Conservation (phyloP, 768 basidiomycete species). For the Zangia roseola region DNA sequence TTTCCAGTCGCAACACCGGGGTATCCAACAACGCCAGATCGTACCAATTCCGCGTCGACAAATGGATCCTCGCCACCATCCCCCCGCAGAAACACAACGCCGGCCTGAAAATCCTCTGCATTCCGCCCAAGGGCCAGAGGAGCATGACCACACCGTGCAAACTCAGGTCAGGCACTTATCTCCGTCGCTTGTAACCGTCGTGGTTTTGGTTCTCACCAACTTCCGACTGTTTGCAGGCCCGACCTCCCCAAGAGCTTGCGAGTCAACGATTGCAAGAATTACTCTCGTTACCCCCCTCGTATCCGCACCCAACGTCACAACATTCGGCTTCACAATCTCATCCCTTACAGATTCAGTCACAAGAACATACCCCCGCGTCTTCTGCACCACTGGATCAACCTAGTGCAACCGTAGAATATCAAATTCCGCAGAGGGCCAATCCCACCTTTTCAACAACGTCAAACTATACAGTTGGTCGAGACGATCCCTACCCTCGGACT, state of each 20-base stretch:
- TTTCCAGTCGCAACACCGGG: neutral
- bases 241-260: slow-evolving; percentile 9
- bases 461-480: neutral
- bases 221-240: neutral
- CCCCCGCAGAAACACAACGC: neutral
- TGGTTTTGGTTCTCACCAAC: neutral
- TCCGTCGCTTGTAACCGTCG: neutral
- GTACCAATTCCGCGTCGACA: slow-evolving; percentile 11
- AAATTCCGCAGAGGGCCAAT: neutral
- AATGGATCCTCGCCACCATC: neutral
- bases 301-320: neutral
- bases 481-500: slow-evolving; percentile 1
- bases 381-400: neutral
- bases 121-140: neutral
- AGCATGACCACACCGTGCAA: neutral
- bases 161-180: slow-evolving; percentile 3
- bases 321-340: neutral
- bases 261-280: slow-evolving; percentile 26
- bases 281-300: slow-evolving; percentile 12
- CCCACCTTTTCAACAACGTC: slow-evolving; percentile 8
- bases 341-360: neutral
- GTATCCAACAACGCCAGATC: slow-evolving; percentile 11
- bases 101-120: neutral
- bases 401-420: neutral
- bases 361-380: neutral